phyloP scores from a whole-genome alignment of 768 basidiomycete genomes.

The Termitomyces sp. region DNA sequence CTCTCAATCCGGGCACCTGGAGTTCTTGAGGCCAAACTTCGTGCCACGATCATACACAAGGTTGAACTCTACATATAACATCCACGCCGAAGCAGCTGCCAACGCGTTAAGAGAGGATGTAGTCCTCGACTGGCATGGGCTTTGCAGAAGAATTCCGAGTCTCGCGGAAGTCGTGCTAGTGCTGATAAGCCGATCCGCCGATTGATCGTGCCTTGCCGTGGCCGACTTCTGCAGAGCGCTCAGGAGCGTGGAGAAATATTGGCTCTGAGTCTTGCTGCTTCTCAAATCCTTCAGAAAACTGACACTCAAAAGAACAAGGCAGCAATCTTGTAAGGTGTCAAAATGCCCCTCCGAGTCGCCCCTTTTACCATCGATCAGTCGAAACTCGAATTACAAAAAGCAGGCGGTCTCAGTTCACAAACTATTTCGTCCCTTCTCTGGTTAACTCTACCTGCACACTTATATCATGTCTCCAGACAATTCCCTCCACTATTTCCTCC shows the following conservation, averaged over 20 bases:
- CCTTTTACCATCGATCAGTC: background rate
- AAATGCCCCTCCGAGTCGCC: background rate
- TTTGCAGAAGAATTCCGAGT: too few species aligned
- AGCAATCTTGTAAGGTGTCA: background rate
- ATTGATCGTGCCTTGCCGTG: too few species aligned
- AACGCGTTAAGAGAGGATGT: too few species aligned
- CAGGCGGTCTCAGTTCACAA: background rate
- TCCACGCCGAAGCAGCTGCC: conserved; percentile 91
- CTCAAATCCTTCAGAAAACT: background rate
- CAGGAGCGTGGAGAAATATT: too few species aligned
- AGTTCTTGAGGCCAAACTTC: conserved; percentile 79
- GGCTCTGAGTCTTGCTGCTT: background rate
- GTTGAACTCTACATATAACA: conserved; percentile 96
- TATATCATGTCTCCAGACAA: background rate
- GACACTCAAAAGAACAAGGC: background rate
- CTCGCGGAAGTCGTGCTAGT: too few species aligned
- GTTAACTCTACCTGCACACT: background rate
- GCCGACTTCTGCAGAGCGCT: too few species aligned
- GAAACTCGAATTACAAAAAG: background rate
- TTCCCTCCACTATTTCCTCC: background rate
- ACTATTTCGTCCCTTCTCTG: background rate
- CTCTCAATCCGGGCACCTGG: conserved; percentile 88
- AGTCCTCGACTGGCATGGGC: too few species aligned
- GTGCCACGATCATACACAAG: conserved; percentile 84
- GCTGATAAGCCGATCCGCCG: too few species aligned